A percentile compares a stretch with the other conserved stretches of the same genome.
These are phyloP conservation scores for Verticillium dahliae DNA, from an alignment of 2,329 filamentous ascomycete species.

Conservation along the genomic window DNA sequence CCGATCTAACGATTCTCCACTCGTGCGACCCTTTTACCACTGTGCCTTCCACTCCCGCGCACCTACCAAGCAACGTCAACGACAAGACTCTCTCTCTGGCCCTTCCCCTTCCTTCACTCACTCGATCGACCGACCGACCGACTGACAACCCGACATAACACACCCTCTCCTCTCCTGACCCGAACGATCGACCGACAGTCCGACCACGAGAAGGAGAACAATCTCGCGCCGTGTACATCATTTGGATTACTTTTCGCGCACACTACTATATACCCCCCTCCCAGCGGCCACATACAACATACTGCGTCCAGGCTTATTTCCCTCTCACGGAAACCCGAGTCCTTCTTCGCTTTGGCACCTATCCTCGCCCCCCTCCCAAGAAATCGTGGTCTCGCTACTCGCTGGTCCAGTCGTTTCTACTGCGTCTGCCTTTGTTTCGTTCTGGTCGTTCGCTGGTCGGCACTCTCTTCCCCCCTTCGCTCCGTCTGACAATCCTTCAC, in stretches of 20 bases:
- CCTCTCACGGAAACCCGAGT: background rate
- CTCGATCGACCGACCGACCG: background rate
- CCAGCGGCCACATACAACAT: background rate
- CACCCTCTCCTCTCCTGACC: background rate
- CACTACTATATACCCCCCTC: background rate
- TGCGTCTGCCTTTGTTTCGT: background rate
- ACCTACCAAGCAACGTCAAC: background rate
- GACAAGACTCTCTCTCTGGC: background rate
- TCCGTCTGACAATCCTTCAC: background rate
- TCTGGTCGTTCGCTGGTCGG: background rate
- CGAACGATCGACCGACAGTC: background rate
- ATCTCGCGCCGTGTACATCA: background rate
- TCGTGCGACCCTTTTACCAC: slow-evolving; percentile 1
- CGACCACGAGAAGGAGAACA: background rate
- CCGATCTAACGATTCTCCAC: slow-evolving; percentile 1
- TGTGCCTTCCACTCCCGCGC: background rate
- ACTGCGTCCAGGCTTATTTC: background rate
- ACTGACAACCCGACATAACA: background rate
- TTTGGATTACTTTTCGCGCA: background rate
- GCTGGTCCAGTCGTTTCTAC: background rate
- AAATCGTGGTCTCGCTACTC: background rate
- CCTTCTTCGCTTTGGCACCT: background rate
- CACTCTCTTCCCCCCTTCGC: background rate
- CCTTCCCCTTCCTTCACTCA: background rate
- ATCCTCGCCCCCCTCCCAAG: background rate